Conservation (phyloP, 352 stramenopile species). For the Phytophthora cryptogea region DNA sequence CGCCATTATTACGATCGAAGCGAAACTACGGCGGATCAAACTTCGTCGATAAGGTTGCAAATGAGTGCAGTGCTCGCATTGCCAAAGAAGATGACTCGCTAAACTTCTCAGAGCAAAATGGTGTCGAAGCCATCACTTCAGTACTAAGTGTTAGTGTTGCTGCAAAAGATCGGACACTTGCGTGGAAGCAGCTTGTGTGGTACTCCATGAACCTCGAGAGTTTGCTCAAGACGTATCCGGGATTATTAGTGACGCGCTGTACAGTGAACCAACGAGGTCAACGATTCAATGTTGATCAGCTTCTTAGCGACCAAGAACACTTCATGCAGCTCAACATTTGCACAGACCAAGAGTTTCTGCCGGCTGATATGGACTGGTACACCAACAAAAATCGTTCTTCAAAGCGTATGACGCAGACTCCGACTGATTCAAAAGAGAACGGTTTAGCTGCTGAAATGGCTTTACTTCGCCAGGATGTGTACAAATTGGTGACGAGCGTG, state of each 20-base stretch:
- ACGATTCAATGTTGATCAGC: conserved; percentile 12
- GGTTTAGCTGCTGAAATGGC: neutral
- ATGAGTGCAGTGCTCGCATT: conserved; percentile 1
- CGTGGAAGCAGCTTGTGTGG: conserved; percentile 21
- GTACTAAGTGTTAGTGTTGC: conserved; percentile 11
- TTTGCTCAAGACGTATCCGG: conserved; percentile 15
- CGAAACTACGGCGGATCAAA: conserved; percentile 2
- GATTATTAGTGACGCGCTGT: conserved; percentile 8
- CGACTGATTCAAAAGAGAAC: neutral
- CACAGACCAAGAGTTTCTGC: conserved; percentile 9
- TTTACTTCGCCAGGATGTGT: neutral
- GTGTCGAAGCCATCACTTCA: neutral
- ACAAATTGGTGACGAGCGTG: neutral
- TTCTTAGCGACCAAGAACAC: conserved; percentile 11
- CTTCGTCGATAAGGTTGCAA: conserved; percentile 2
- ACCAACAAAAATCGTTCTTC: conserved; percentile 5
- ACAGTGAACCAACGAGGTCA: conserved; percentile 4
- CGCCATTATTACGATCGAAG: conserved; percentile 9
- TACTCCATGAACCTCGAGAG: conserved; percentile 16
- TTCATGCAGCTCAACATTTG: conserved; percentile 10
- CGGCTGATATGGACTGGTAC: conserved; percentile 18
- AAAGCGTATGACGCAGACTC: neutral
- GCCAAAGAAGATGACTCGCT: conserved; percentile 1
- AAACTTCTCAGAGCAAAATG: neutral
- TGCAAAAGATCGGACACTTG: conserved; percentile 1